Evolutionary conservation across 2,329 filamentous ascomycete species (phyloP).

Genomic region (Macroventuria anomochaeta): DNA sequence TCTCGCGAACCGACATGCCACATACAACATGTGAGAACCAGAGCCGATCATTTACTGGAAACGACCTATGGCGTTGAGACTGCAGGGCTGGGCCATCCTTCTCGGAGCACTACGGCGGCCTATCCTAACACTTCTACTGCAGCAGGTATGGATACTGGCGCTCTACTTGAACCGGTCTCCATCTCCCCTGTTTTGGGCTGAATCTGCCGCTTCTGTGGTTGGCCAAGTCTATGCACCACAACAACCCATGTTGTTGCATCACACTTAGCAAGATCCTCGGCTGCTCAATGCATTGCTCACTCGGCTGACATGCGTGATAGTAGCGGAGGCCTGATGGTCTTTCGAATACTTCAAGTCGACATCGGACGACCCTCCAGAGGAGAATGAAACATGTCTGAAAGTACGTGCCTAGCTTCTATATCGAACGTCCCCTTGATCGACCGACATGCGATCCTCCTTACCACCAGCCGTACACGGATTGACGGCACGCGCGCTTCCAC

Average conservation of each 20-base stretch:
- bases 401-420: not conserved
- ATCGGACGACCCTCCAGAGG: not conserved
- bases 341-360: not conserved
- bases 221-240: constrained; percentile 25
- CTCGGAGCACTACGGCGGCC: constrained; percentile 5
- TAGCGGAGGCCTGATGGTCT: constrained; percentile 10
- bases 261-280: constrained; percentile 24
- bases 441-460: not conserved
- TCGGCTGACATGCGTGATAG: constrained; percentile 25
- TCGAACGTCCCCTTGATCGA: not conserved
- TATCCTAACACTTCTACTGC: constrained; percentile 1
- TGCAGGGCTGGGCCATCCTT: constrained; percentile 5
- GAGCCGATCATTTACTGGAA: constrained; percentile 6
- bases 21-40: not conserved
- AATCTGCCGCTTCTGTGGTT: constrained; percentile 30
- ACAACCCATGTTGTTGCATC: constrained; percentile 24
- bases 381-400: not conserved
- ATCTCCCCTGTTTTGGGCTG: constrained; percentile 24
- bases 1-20: not conserved
- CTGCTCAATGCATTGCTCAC: constrained; percentile 21
- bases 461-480: constrained; percentile 3
- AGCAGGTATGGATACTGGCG: constrained; percentile 16
- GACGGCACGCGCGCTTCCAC: constrained; percentile 20
- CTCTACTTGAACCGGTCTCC: constrained; percentile 27
- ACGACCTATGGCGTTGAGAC: not conserved